Conservation (phyloP, 306 rosid species). For the Arachis hypogaea region DNA sequence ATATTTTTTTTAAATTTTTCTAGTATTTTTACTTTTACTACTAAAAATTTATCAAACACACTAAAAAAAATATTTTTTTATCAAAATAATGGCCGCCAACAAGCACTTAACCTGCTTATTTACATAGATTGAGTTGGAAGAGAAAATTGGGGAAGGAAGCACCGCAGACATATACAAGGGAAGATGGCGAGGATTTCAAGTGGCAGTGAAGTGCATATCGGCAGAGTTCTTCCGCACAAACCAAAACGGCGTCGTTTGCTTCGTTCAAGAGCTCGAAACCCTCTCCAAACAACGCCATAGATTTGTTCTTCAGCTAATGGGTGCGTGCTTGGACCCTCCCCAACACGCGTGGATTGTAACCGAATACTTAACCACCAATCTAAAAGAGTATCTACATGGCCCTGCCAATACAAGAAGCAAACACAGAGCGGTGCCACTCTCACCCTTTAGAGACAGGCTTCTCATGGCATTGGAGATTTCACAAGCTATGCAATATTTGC, state of each 20-base stretch:
- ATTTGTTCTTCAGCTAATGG: slow-evolving; percentile 67
- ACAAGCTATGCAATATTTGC: slow-evolving; percentile 69
- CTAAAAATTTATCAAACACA: too few species aligned
- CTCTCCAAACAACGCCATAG: slow-evolving; percentile 61
- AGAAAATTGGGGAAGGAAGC: slow-evolving; percentile 66
- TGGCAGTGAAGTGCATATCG: slow-evolving; percentile 72
- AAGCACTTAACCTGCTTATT: too few species aligned
- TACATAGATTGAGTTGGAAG: slow-evolving; percentile 53
- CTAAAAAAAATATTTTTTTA: too few species aligned
- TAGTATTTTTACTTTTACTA: too few species aligned
- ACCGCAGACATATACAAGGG: slow-evolving; percentile 65
- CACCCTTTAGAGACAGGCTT: slow-evolving; percentile 54
- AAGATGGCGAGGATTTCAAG: slow-evolving; percentile 70
- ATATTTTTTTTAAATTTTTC: too few species aligned
- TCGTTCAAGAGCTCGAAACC: slow-evolving; percentile 63
- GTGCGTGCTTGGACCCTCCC: slow-evolving; percentile 74
- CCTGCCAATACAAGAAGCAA: slow-evolving; percentile 33
- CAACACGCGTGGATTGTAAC: slow-evolving; percentile 67
- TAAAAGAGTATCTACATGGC: slow-evolving; percentile 74
- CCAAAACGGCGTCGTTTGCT: slow-evolving; percentile 54
- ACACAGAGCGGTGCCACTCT: slow-evolving; percentile 47
- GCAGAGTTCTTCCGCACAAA: slow-evolving; percentile 54
- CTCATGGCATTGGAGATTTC: slow-evolving; percentile 58
- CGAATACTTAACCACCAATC: slow-evolving; percentile 47
- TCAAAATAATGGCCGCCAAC: too few species aligned